phyloP scores from a whole-genome alignment of 257 asterid species.

The Asclepias syriaca region DNA sequence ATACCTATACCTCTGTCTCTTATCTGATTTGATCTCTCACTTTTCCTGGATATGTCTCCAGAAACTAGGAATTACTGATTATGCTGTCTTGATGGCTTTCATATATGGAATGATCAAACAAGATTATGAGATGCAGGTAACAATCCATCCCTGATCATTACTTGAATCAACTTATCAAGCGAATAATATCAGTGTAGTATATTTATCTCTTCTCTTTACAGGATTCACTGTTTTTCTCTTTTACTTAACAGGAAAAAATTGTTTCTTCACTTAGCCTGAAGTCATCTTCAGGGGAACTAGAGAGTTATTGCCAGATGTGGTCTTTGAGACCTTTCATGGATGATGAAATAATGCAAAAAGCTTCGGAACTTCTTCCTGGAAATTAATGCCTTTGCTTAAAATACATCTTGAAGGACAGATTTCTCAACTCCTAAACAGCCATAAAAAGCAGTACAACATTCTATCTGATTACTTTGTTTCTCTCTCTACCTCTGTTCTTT shows the following conservation, averaged over 20 bases:
- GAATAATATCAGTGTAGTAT: neutral
- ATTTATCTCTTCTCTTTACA: neutral
- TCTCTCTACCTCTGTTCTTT: neutral
- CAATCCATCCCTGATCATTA: neutral
- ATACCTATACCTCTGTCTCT: neutral
- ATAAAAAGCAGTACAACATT: neutral
- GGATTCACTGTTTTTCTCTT: neutral
- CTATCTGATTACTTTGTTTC: neutral
- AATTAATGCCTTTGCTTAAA: neutral
- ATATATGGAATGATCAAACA: conserved; percentile 62
- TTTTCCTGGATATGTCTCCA: conserved; percentile 14
- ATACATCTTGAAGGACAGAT: neutral
- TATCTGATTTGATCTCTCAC: neutral
- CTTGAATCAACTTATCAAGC: neutral
- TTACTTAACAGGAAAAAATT: conserved; percentile 39
- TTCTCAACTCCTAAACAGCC: neutral
- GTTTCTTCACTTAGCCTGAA: conserved; percentile 56
- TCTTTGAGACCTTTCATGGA: conserved; percentile 72
- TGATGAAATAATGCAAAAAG: conserved; percentile 56
- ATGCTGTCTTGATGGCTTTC: conserved; percentile 57
- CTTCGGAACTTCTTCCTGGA: conserved; percentile 43
- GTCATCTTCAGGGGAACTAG: conserved; percentile 62
- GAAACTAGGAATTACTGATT: conserved; percentile 41
- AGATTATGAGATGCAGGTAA: conserved; percentile 89
- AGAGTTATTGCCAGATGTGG: conserved; percentile 86